Evolutionary conservation across 2,329 filamentous ascomycete species (phyloP).

Genomic region (Aspergillus intermedius): DNA sequence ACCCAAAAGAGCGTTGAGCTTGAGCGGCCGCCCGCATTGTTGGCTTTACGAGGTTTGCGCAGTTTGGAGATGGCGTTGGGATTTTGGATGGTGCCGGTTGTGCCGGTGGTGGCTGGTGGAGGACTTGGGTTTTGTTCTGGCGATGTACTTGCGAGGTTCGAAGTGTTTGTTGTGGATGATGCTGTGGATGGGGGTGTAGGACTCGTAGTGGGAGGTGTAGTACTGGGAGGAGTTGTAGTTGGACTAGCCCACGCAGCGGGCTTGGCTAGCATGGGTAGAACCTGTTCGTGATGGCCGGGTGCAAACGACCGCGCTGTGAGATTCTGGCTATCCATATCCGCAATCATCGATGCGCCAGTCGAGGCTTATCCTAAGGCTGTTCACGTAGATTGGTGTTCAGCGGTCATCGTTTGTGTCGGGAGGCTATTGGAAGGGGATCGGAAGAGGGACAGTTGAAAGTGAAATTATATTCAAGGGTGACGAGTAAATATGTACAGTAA

Average conservation of each 20-base stretch:
- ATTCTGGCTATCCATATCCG: slow-evolving; percentile 28
- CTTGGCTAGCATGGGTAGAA: slow-evolving; percentile 23
- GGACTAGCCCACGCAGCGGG: slow-evolving; percentile 13
- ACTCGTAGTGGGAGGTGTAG: neutral
- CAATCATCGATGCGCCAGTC: too few species aligned
- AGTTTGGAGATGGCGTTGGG: slow-evolving; percentile 21
- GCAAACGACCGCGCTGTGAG: slow-evolving; percentile 10
- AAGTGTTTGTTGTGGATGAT: neutral
- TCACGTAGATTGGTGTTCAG: too few species aligned
- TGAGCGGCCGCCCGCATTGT: slow-evolving; percentile 16
- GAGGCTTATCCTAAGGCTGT: too few species aligned
- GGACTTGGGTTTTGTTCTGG: slow-evolving; percentile 7
- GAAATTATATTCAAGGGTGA: too few species aligned
- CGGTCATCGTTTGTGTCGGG: too few species aligned
- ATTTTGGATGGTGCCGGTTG: neutral
- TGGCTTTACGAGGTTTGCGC: slow-evolving; percentile 29
- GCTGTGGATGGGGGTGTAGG: neutral
- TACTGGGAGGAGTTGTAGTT: neutral
- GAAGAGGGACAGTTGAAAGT: too few species aligned
- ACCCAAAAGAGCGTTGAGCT: slow-evolving; percentile 37
- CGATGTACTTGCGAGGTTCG: neutral
- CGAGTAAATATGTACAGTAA: too few species aligned
- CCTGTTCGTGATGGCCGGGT: slow-evolving; percentile 19
- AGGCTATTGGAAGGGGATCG: too few species aligned
- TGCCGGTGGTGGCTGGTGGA: slow-evolving; percentile 4